phyloP scores from a whole-genome alignment of 164 flowering plant species.

The Nymphaea colorata region DNA sequence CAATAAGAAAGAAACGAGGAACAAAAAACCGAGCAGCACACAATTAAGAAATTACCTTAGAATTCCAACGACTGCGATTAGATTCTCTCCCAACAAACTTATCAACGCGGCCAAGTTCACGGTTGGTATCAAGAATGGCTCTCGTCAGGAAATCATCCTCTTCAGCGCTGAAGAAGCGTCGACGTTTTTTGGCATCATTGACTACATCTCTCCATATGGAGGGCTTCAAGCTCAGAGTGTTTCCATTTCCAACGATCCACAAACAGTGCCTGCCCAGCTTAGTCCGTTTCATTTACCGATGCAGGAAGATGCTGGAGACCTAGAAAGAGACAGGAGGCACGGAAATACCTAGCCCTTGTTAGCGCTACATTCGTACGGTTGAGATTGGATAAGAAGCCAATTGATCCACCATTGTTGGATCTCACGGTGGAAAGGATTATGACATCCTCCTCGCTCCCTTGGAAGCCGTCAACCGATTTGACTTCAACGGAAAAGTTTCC shows the following conservation, averaged over 20 bases:
- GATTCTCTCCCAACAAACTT: constrained; percentile 2
- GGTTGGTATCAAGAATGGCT: constrained; percentile 4
- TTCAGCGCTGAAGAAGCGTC: constrained; percentile 19
- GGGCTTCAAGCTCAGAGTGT: constrained; percentile 13
- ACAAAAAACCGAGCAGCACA: not conserved
- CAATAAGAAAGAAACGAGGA: too few species aligned
- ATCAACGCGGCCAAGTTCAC: constrained; percentile 8
- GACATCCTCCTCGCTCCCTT: constrained; percentile 54
- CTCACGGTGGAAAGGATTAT: constrained; percentile 53
- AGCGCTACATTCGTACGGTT: constrained; percentile 53
- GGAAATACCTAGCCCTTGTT: constrained; percentile 54
- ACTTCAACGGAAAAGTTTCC: constrained; percentile 30
- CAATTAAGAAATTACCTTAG: not conserved
- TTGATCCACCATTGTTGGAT: constrained; percentile 28
- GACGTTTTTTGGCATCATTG: constrained; percentile 20
- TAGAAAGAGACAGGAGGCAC: not conserved
- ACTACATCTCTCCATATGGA: constrained; percentile 27
- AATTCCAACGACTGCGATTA: not conserved
- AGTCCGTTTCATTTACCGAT: not conserved
- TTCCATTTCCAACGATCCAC: constrained; percentile 29
- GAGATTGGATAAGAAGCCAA: constrained; percentile 36
- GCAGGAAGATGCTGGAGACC: not conserved
- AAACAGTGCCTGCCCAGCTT: constrained; percentile 19
- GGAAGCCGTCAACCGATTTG: constrained; percentile 47
- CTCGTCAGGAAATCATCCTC: constrained; percentile 12